phyloP scores from a whole-genome alignment of 2,329 filamentous ascomycete species.

The Cladophialophora carrionii region DNA sequence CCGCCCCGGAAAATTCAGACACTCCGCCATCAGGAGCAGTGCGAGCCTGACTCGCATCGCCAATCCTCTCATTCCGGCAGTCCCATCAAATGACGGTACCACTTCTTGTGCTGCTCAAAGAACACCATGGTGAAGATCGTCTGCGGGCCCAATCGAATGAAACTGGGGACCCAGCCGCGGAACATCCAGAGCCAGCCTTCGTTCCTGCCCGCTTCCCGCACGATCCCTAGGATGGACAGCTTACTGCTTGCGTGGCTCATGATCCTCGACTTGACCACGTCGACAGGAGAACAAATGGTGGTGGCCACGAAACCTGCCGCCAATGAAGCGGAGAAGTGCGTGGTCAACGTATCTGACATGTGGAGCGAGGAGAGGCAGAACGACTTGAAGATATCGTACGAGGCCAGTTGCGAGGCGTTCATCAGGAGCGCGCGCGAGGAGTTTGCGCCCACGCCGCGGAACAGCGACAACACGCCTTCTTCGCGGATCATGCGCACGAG shows the following conservation, averaged over 20 bases:
- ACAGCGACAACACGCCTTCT: conserved; percentile 76
- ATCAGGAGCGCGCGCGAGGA: conserved; percentile 66
- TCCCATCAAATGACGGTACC: conserved; percentile 55
- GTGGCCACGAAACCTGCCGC: conserved; percentile 68
- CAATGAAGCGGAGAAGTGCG: conserved; percentile 66
- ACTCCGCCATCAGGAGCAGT: not conserved
- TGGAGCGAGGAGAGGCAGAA: conserved; percentile 56
- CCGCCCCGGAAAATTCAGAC: not conserved
- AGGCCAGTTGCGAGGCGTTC: conserved; percentile 66
- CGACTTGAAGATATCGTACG: conserved; percentile 67
- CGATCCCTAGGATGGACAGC: conserved; percentile 52
- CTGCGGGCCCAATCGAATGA: conserved; percentile 67
- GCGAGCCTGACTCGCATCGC: not conserved
- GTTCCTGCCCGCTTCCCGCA: conserved; percentile 58
- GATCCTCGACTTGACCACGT: conserved; percentile 68
- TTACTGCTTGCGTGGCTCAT: conserved; percentile 58
- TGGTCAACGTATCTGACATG: conserved; percentile 60
- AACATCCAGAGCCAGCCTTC: conserved; percentile 68
- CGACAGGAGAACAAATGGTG: conserved; percentile 68
- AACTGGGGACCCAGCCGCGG: conserved; percentile 69
- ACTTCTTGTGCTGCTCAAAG: conserved; percentile 69
- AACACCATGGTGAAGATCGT: conserved; percentile 69
- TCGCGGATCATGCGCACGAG: conserved; percentile 82
- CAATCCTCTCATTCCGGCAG: conserved; percentile 26
- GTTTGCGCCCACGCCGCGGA: conserved; percentile 73